A percentile compares a stretch with the other conserved stretches of the same genome.
Evolutionary conservation across 2,329 filamentous ascomycete genomes (phyloP).

Genomic region (Aureobasidium sp.): DNA sequence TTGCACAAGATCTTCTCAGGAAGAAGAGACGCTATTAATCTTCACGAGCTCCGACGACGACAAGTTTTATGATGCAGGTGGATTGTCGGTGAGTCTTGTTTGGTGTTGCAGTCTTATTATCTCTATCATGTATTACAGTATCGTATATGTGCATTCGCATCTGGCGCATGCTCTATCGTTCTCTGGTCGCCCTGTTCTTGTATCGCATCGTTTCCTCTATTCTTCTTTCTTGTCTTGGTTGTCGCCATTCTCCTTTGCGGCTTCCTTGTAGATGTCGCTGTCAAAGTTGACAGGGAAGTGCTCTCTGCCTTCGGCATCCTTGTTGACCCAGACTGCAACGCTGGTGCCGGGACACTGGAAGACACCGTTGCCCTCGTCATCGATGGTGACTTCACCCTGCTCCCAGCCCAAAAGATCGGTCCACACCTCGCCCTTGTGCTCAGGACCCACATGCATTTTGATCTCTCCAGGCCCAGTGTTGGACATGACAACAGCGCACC

Average conservation of each 20-base stretch:
- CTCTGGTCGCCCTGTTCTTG: too few species aligned
- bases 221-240: slow-evolving; percentile 1
- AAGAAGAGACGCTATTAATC: too few species aligned
- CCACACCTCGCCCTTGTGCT: slow-evolving; percentile 50
- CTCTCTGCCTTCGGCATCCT: slow-evolving; percentile 48
- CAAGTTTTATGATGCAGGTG: too few species aligned
- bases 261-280: slow-evolving; percentile 19
- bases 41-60: too few species aligned
- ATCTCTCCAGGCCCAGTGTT: slow-evolving; percentile 34
- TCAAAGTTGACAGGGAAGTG: slow-evolving; percentile 33
- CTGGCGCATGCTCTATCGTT: too few species aligned
- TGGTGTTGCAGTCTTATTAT: too few species aligned
- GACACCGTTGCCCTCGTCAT: slow-evolving; percentile 50
- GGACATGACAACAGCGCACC: slow-evolving; percentile 45
- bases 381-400: slow-evolving; percentile 51
- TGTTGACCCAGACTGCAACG: slow-evolving; percentile 56
- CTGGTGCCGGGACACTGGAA: slow-evolving; percentile 51
- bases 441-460: slow-evolving; percentile 55
- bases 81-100: too few species aligned
- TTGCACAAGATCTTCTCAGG: too few species aligned
- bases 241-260: slow-evolving; percentile 4
- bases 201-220: not conserved
- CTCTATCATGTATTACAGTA: too few species aligned
- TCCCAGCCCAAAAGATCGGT: slow-evolving; percentile 56
- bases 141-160: too few species aligned